phyloP scores from a whole-genome alignment of 1,284 basidiomycete genomes.

The Pyrrhoderma lamaoense region DNA sequence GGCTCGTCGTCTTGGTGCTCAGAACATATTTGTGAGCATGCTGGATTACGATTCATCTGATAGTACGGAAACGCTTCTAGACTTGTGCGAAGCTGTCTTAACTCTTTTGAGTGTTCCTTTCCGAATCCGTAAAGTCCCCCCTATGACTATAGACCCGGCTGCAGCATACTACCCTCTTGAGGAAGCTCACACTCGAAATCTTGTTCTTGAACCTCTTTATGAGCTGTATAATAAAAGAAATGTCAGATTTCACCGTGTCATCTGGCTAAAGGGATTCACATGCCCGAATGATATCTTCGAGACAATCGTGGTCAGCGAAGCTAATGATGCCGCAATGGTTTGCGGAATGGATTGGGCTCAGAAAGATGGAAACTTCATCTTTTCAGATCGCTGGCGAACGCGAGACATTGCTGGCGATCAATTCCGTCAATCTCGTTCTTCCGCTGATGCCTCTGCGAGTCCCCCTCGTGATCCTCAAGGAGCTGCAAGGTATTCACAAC shows the following conservation, averaged over 20 bases:
- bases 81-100: constrained; percentile 88
- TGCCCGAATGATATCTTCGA: constrained; percentile 95
- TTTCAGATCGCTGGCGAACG: constrained; percentile 93
- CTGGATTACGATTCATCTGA: constrained; percentile 90
- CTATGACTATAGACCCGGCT: constrained; percentile 80
- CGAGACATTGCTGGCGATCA: constrained; percentile 94
- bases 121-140: constrained; percentile 77
- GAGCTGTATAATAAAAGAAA: constrained; percentile 72
- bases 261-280: constrained; percentile 96
- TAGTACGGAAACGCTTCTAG: constrained; percentile 85
- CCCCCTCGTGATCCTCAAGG: constrained; percentile 81
- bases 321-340: constrained; percentile 91
- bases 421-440: constrained; percentile 90
- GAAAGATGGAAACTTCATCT: constrained; percentile 92
- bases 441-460: constrained; percentile 72
- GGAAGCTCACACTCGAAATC: constrained; percentile 87
- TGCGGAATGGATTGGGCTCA: constrained; percentile 99
- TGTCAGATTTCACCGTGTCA: constrained; percentile 81
- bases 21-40: constrained; percentile 91
- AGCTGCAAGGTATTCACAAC: constrained; percentile 76
- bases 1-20: constrained; percentile 78
- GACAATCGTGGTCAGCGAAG: constrained; percentile 81
- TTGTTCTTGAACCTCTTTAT: constrained; percentile 83
- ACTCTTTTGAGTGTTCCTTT: constrained; percentile 88
- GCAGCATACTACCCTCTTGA: constrained; percentile 91